Evolutionary conservation across 1,139 yeast species (phyloP), one percentile per base, ranked within the genome.

Genomic region (Nakaseomyces delphensis): DNA sequence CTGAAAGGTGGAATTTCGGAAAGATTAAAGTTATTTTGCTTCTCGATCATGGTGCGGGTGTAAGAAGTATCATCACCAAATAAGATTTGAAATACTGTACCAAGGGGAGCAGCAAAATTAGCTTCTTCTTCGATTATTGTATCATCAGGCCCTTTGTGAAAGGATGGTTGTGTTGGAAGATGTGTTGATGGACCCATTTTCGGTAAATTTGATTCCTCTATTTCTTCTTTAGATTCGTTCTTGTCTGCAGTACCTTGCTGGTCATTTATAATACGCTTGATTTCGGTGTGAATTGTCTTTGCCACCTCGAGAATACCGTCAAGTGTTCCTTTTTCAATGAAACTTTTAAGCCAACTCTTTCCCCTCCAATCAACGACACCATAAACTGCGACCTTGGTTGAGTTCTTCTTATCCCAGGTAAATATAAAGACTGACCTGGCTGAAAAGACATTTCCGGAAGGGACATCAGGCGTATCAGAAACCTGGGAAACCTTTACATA

Each of bases 391-490:
- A 89, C 44, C 43, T 70, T 70, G 2, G 97, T 86, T 13, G 65
- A 53, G 61, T 87, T 86, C 48, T 75, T 73, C 2, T 71, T 71
- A 1, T 76, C 95, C 98, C 98, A 93, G 0, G 68, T 58, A n/a
- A 67, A 53, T 33, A 65, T 55, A 20, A 77, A 66, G 43, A 73
- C 71, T 1, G 97, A 84, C 45, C 75, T 73, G 15, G 87, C 82
- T 42, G 76, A 71, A 60, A 91, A 91, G 1, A 89, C 70, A 51
- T 73, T 76, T 7, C 98, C 98, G 47, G 91, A 82, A 1, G 98
- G 98, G 15, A 91, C 96, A 64, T 91, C 96, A 0, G 98, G 98
- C 0, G 96, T 85, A 37, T 71, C 72, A 0, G 95, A 83, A 1
- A 73, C 61, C 49, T 83, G 89, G 18, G 77, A 73, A 2, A 85